Evolutionary conservation across 2,329 filamentous ascomycete species (phyloP), one percentile per base, ranked within the genome.

Genomic region (Epichloe typhina): DNA sequence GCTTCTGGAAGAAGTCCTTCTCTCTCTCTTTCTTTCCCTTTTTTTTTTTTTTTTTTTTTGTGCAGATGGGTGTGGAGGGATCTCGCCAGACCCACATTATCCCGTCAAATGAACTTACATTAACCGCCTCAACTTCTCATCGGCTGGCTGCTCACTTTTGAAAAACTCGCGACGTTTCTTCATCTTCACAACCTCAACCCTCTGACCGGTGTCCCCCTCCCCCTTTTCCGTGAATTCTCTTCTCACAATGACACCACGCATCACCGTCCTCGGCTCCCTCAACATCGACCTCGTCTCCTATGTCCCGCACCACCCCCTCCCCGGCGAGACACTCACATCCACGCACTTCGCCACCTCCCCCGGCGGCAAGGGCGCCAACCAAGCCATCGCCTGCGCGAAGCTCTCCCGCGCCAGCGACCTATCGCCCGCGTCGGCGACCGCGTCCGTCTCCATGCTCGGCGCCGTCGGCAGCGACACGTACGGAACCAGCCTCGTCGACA

Each of bases 331-430:
- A 3, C 76, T 97, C 48, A 90, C 86, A 2, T 79, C 88, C 46
- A 82, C 73, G 56, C 82, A 80, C 19, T 95, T 95, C 70, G 77
- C 77, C 62, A 88, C 84, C 37, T 89, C 86, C 42, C 86, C 86
- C 33, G 93, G 91, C 60, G 91, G 93, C 52, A 98, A 98, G 71
- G 91, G 91, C 56, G 89, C 90, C 54, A 97, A 97, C 72, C 91
- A 97, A 72, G 90, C 89, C 53, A 86, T 95, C 51, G 88, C 89
- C 23, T 89, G 85, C 69, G 86, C 84, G 47, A 86, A 91, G 55
- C 79, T 94, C 47, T 93, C 87, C 1, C 78, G 84, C 46, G 62
- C 74, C 31, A 58, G 63, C 35, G 53, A 62, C 53, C 57, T 65
- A 49, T 53, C 61, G 45, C 63, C 75, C 35, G 59, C 68, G 4